Conservation (phyloP, 2,329 filamentous ascomycete genomes). For the Blastomyces percursus region DNA sequence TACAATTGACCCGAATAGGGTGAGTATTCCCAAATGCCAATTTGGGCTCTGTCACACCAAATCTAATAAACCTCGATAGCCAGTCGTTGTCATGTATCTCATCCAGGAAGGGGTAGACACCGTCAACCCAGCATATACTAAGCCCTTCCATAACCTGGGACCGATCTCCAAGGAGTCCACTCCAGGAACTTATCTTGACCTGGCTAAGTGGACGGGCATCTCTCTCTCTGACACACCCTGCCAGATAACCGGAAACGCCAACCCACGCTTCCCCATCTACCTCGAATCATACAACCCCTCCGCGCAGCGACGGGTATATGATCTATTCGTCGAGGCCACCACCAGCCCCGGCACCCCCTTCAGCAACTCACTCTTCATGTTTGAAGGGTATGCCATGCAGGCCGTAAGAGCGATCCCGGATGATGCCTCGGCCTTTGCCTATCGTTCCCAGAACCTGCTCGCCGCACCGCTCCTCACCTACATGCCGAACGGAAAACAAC, state of each 20-base stretch:
- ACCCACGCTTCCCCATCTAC: slow-evolving; percentile 38
- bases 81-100: slow-evolving; percentile 24
- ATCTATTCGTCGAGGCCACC: slow-evolving; percentile 25
- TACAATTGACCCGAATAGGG: slow-evolving; percentile 20
- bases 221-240: slow-evolving; percentile 29
- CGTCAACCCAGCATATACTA: slow-evolving; percentile 33
- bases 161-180: slow-evolving; percentile 26
- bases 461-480: slow-evolving; percentile 25
- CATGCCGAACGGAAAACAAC: slow-evolving; percentile 15
- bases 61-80: slow-evolving; percentile 10
- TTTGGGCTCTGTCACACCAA: neutral
- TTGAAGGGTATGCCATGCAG: slow-evolving; percentile 44
- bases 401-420: slow-evolving; percentile 33
- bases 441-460: slow-evolving; percentile 37
- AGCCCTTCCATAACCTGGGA: slow-evolving; percentile 36
- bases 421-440: slow-evolving; percentile 37
- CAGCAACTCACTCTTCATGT: slow-evolving; percentile 41
- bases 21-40: slow-evolving; percentile 1
- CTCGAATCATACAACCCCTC: slow-evolving; percentile 31
- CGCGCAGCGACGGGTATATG: slow-evolving; percentile 29
- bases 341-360: slow-evolving; percentile 24
- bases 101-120: slow-evolving; percentile 27
- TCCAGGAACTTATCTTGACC: slow-evolving; percentile 37
- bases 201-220: slow-evolving; percentile 37
- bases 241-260: slow-evolving; percentile 33